Evolutionary conservation across 306 rosid species (phyloP).

Genomic region (Phaseolus lunatus): DNA sequence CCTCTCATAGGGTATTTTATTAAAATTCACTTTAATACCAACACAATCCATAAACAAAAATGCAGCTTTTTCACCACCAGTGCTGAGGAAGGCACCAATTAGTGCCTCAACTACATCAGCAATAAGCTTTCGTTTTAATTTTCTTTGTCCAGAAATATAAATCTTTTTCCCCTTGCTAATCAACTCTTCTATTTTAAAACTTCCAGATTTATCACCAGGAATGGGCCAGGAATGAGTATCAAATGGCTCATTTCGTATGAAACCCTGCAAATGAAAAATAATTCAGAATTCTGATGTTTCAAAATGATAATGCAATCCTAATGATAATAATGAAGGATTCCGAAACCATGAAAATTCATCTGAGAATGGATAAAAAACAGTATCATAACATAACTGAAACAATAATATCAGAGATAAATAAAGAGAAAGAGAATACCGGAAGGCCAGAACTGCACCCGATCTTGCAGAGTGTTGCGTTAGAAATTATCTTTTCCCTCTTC

Average conservation of each 20-base stretch:
- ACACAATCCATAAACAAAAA: conserved; percentile 69
- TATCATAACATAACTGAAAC: conserved; percentile 9
- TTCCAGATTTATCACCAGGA: conserved; percentile 61
- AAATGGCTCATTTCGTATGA: conserved; percentile 66
- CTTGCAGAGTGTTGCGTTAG: conserved; percentile 72
- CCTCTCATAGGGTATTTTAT: conserved; percentile 53
- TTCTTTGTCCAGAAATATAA: conserved; percentile 53
- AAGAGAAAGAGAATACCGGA: conserved; percentile 58
- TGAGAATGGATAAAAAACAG: no score
- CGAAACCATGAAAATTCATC: no score
- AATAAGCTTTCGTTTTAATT: conserved; percentile 60
- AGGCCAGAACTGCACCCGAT: conserved; percentile 64
- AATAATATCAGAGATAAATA: not conserved
- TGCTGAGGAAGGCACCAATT: conserved; percentile 82
- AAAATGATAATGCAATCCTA: no score
- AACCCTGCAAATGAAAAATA: conserved; percentile 64
- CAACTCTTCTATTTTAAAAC: conserved; percentile 45
- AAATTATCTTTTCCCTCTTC: conserved; percentile 70
- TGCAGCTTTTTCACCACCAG: conserved; percentile 76
- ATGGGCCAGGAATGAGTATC: conserved; percentile 72
- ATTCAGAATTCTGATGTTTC: no score
- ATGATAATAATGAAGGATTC: no score
- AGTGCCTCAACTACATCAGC: conserved; percentile 95
- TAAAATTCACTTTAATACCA: conserved; percentile 70
- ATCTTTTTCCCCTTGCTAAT: conserved; percentile 39